Evolutionary conservation across 345 rosid species (phyloP).

Genomic region (Cardamine chenopodiifolia): DNA sequence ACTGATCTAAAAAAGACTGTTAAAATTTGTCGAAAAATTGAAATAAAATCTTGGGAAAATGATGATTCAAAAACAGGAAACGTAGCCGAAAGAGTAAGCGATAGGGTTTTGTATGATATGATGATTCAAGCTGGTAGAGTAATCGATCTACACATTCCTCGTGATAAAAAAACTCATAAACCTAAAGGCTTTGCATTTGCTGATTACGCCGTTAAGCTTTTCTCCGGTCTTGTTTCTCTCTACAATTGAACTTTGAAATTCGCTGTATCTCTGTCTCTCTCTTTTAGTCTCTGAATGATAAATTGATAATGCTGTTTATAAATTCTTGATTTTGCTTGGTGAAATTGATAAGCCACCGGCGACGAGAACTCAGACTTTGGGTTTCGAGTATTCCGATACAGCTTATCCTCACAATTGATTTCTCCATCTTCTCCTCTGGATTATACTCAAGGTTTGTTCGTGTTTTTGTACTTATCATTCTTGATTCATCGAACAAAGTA

Average conservation of each 20-base stretch:
- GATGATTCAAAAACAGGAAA: conserved; percentile 51
- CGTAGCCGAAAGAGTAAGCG: conserved; percentile 85
- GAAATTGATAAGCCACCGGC: conserved; percentile 63
- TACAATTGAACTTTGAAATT: conserved; percentile 74
- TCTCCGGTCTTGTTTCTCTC: conserved; percentile 88
- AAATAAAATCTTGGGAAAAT: neutral
- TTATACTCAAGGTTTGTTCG: conserved; percentile 46
- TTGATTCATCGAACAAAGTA: neutral
- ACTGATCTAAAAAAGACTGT: neutral
- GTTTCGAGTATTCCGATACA: conserved; percentile 32
- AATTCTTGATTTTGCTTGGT: too few relatives aligned
- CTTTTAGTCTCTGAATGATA: neutral
- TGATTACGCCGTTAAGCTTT: conserved; percentile 87
- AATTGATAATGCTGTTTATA: too few relatives aligned
- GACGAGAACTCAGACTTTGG: conserved; percentile 46
- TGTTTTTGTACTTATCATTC: neutral
- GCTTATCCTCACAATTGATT: conserved; percentile 38
- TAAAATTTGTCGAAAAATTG: too few relatives aligned
- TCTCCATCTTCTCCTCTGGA: conserved; percentile 43
- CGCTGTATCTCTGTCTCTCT: conserved; percentile 51
- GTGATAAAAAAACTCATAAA: conserved; percentile 78
- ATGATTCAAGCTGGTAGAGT: conserved; percentile 88
- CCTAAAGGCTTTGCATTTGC: conserved; percentile 93
- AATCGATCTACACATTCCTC: conserved; percentile 75
- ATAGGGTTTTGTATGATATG: conserved; percentile 84